Evolutionary conservation across 1,284 basidiomycete genomes (phyloP), one percentile per base, ranked within the genome.

Genomic region (Microbotryomycetes sp.): DNA sequence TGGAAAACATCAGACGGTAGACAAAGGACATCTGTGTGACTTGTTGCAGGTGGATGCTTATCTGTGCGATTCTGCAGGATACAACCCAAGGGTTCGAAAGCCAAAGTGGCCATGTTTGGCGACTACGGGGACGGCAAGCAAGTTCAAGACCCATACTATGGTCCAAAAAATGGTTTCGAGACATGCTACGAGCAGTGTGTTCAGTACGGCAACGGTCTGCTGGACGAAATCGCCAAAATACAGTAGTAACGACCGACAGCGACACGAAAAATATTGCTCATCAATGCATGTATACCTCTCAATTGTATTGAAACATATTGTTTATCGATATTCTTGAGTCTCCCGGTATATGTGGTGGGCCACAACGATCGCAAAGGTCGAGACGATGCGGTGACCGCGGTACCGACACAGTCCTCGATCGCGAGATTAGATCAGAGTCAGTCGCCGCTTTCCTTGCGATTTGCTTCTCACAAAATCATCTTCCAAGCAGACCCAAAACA

Each of bases 131-230:
- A 69, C 22, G 66, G 65, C 7, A 63, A 62, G 30, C 54, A 58
- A 15, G 67, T 72, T 29, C 54, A 59, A 1, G 71, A 72, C 49
- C 71, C 71, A 6, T 71, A 67, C 52, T 70, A 70, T 54, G 66
- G 62, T 6, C 64, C 67, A 2, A 45, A 46, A 3, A 60, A 59
- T 32, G 70, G 70, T 3, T 71, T 71, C 47, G 68, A 71, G 42
- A 60, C 56, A 49, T 58, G 63, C 2, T 71, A 70, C 49, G 45
- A 65, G 48, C 70, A 71, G 50, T 66, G 68, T 45, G 23, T 66
- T 4, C 53, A 28, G 28, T 71, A 71, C 36, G 53, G 47, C 16
- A 63, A 71, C 48, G 68, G 62, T 0, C 32, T 71, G 16, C 52
- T 71, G 25, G 54, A 42, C 36, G 19, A 12, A 12, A 42, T 42